phyloP scores from a whole-genome alignment of 2,329 filamentous ascomycete genomes.

The Graphilbum fragrans region DNA sequence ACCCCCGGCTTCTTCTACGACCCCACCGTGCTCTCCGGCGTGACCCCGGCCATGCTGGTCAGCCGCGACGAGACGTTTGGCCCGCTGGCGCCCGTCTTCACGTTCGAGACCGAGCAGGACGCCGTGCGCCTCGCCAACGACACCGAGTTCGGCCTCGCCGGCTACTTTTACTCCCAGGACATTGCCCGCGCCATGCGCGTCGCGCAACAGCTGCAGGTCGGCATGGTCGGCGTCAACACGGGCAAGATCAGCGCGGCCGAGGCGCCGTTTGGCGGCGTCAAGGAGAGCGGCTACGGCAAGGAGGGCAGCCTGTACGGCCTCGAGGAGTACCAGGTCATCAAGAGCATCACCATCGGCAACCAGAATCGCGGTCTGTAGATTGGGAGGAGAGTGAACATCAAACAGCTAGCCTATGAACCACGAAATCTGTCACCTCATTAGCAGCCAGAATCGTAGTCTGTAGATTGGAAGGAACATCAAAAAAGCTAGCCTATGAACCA shows the following conservation, averaged over 20 bases:
- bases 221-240: constrained; percentile 80
- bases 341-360: constrained; percentile 49
- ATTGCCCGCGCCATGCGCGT: constrained; percentile 47
- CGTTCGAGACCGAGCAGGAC: constrained; percentile 79
- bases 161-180: constrained; percentile 77
- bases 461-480: too few species aligned
- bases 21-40: constrained; percentile 78
- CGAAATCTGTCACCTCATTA: too few species aligned
- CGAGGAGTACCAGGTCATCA: constrained; percentile 63
- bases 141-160: constrained; percentile 77
- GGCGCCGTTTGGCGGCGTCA: constrained; percentile 65
- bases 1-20: constrained; percentile 76
- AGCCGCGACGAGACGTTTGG: constrained; percentile 90
- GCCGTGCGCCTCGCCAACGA: constrained; percentile 75
- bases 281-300: constrained; percentile 68
- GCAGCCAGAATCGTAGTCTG: too few species aligned
- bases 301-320: constrained; percentile 71
- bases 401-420: background rate
- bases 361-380: background rate
- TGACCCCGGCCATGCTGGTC: constrained; percentile 76
- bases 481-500: too few species aligned
- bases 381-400: too few species aligned
- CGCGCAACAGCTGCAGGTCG: constrained; percentile 63
- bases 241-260: constrained; percentile 50
- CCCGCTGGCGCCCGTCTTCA: constrained; percentile 80